Base-by-base conservation (phyloP, 129 eudicot species). In the Ambrosia artemisiifolia region DNA sequence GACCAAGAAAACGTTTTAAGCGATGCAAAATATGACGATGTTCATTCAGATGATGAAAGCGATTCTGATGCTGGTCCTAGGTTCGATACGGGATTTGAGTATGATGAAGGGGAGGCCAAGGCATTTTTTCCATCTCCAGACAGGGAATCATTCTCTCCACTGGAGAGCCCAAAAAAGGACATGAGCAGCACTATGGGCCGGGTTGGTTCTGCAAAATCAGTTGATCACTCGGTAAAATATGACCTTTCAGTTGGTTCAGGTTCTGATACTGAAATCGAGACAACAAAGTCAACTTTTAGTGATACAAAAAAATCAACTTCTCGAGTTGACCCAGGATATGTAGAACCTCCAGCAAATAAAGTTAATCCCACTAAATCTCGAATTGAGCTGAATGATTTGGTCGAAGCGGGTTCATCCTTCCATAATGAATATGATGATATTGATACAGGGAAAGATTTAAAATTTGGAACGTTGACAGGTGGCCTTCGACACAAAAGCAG, bases 401-500 rank as follows among this genome's bases (percentile, higher is more conserved):
- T 70, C n/a, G 61, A 70, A 53, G 40, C 18, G 7, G 57, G 14
- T 20, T 64, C 84, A 17, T 57, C 67, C 2, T 9, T 71, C 28
- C n/a, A 7, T 14, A 63, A 38, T 19, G 80, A 11, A 17, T 30
- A 83, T 11, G 72, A 59, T 61, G 76, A 55, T 69, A 63, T 80
- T 34, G 84, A 83, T 49, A 69, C 46, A 10, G 90, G 75, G 35
- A 69, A 62, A 20, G 82, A 75, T 70, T 72, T 93, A 70, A 85
- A 79, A 11, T 85, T 85, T 54, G 90, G 85, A 57, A 71, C 85
- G 35, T 78, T 93, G 77, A 82, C 85, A 13, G 98, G 95, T 69
- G 95, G 96, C 65, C 43, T 73, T 69, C 85, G 88, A 28, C 83
- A 93, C 64, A 93, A 84, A 78, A 69, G 88, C 14, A 64, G 85